Evolutionary conservation across 139 green algal species (phyloP).

Genomic region (Eudorina sp.): DNA sequence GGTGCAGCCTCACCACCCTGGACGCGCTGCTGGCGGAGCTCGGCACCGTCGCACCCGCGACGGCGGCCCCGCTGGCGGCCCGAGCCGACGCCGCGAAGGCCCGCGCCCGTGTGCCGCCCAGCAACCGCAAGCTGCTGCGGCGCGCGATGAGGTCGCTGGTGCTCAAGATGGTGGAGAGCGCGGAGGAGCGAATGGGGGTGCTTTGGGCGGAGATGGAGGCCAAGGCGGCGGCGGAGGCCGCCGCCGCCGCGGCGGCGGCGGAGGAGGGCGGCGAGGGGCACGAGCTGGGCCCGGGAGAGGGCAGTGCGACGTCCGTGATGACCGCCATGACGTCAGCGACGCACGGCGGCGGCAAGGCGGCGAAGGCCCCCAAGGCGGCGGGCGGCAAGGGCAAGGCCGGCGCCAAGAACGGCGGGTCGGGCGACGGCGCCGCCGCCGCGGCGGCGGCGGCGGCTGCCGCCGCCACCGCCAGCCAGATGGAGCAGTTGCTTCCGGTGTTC

Average conservation of each 20-base stretch:
- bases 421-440: not conserved
- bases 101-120: slow-evolving; percentile 24
- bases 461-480: not conserved
- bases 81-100: slow-evolving; percentile 20
- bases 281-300: not conserved
- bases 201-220: slow-evolving; percentile 28
- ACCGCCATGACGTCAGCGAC: not conserved
- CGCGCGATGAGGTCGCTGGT: slow-evolving; percentile 32
- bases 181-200: slow-evolving; percentile 12
- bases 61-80: slow-evolving; percentile 2
- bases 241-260: not conserved
- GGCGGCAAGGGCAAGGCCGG: not conserved
- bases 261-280: not conserved
- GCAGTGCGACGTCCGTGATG: not conserved
- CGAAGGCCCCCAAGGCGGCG: not conserved
- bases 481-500: slow-evolving; percentile 15
- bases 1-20: not conserved
- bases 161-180: not conserved
- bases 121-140: slow-evolving; percentile 9
- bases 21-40: slow-evolving; percentile 41
- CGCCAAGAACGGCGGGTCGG: not conserved
- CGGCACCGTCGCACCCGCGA: not conserved
- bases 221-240: slow-evolving; percentile 30
- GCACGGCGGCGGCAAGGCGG: not conserved
- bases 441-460: not conserved